Percentiles rank a stretch among this genome's conserved stretches.
Evolutionary conservation across 2,329 filamentous ascomycete genomes (phyloP).

Genomic region (Pseudogymnoascus sp.): DNA sequence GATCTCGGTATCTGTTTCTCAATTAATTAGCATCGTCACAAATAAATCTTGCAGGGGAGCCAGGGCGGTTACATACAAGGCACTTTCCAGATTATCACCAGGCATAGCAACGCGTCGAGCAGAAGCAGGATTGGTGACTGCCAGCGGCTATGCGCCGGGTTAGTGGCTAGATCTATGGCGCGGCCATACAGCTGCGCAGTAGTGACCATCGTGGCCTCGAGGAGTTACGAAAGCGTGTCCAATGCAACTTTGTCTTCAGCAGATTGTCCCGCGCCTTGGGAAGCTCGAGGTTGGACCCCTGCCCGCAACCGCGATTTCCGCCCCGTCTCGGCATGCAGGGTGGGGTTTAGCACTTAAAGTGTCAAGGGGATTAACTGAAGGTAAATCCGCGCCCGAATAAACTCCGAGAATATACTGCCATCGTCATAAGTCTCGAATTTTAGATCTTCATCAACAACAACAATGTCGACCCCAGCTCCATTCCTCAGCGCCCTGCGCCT

Average conservation of each 20-base stretch:
- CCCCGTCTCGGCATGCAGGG: slow-evolving; percentile 1
- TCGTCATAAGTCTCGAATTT: background rate
- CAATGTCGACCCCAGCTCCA: background rate
- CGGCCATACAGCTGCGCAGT: slow-evolving; percentile 15
- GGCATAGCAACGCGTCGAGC: slow-evolving; percentile 65
- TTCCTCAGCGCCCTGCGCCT: background rate
- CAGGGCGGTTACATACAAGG: slow-evolving; percentile 56
- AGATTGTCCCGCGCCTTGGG: background rate
- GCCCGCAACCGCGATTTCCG: slow-evolving; percentile 5
- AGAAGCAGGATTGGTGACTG: slow-evolving; percentile 58
- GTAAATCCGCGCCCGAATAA: background rate
- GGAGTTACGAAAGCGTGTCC: background rate
- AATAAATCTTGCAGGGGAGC: background rate
- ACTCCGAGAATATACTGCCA: background rate
- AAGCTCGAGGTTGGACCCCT: slow-evolving; percentile 5
- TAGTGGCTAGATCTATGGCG: slow-evolving; percentile 37
- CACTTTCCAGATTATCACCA: slow-evolving; percentile 69
- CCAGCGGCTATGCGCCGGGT: slow-evolving; percentile 53
- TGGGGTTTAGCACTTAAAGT: background rate
- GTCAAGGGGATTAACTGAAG: background rate
- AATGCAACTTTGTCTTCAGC: background rate
- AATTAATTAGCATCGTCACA: background rate
- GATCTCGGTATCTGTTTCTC: slow-evolving; percentile 77
- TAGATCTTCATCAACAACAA: background rate
- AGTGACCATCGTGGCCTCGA: background rate